Percentiles rank a stretch among this genome's conserved stretches.
phyloP scores from a whole-genome alignment of 495 filamentous ascomycete genomes.

The Aspergillus leporis region DNA sequence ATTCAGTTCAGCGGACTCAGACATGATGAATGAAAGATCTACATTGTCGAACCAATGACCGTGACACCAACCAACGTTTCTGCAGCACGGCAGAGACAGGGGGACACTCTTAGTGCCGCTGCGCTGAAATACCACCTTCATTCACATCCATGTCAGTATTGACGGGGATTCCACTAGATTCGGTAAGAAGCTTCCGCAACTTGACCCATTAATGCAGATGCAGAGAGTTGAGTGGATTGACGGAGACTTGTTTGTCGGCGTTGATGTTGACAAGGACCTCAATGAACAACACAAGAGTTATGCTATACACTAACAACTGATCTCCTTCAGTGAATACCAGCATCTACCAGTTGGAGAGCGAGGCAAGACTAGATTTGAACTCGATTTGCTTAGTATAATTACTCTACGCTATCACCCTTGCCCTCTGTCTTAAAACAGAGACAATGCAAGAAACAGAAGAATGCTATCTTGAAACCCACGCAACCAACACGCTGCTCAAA shows the following conservation, averaged over 20 bases:
- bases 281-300: too few species aligned
- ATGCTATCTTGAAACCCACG: constrained; percentile 8
- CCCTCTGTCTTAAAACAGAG: neutral
- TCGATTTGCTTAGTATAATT: neutral
- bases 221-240: too few species aligned
- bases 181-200: neutral
- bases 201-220: too few species aligned
- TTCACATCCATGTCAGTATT: too few species aligned
- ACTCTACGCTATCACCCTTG: constrained; percentile 3
- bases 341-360: neutral
- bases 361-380: neutral
- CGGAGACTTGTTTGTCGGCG: too few species aligned
- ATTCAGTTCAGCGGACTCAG: too few species aligned
- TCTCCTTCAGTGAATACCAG: too few species aligned
- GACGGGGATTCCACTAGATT: neutral
- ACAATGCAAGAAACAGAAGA: neutral
- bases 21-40: neutral
- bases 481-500: constrained; percentile 9
- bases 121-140: neutral
- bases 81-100: neutral
- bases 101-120: neutral
- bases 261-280: too few species aligned
- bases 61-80: neutral
- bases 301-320: too few species aligned
- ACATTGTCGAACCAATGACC: neutral